These are phyloP conservation scores for Candida ovalis DNA, from an alignment of 805 yeast species.

Conservation along the genomic window DNA sequence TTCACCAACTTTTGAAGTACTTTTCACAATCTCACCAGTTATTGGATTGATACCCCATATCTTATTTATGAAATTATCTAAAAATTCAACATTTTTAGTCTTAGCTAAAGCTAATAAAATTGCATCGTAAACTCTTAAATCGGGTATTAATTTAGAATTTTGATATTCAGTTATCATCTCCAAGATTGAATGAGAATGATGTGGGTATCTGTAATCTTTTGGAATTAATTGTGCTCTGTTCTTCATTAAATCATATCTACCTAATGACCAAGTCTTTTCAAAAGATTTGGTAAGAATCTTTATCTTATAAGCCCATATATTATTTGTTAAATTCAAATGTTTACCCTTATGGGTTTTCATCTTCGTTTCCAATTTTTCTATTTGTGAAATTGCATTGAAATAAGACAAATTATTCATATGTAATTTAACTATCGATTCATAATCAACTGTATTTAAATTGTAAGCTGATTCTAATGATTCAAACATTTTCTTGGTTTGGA, in stretches of 20 bases:
- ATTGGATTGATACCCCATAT: slow-evolving; percentile 27
- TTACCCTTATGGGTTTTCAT: slow-evolving; percentile 1
- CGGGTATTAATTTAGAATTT: slow-evolving; percentile 17
- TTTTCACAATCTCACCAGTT: slow-evolving; percentile 10
- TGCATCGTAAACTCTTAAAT: slow-evolving; percentile 19
- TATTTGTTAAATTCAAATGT: slow-evolving; percentile 17
- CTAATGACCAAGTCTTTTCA: slow-evolving; percentile 24
- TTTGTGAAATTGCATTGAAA: slow-evolving; percentile 18
- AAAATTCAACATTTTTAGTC: slow-evolving; percentile 20
- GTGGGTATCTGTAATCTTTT: slow-evolving; percentile 10
- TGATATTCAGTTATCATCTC: slow-evolving; percentile 18
- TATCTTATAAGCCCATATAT: slow-evolving; percentile 24
- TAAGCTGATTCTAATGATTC: not conserved
- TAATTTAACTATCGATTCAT: slow-evolving; percentile 23
- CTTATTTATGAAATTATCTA: slow-evolving; percentile 22
- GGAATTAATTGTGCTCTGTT: slow-evolving; percentile 11
- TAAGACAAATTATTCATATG: slow-evolving; percentile 15
- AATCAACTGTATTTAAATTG: slow-evolving; percentile 19
- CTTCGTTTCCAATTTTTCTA: slow-evolving; percentile 18
- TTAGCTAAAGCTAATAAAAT: slow-evolving; percentile 29
- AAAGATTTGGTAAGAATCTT: slow-evolving; percentile 22
- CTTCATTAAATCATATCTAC: slow-evolving; percentile 17
- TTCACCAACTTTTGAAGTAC: slow-evolving; percentile 7
- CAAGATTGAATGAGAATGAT: slow-evolving; percentile 10
- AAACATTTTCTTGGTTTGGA: slow-evolving; percentile 6